Conservation (phyloP, 169 alveolate species). For the Plasmodium knowlesi region DNA sequence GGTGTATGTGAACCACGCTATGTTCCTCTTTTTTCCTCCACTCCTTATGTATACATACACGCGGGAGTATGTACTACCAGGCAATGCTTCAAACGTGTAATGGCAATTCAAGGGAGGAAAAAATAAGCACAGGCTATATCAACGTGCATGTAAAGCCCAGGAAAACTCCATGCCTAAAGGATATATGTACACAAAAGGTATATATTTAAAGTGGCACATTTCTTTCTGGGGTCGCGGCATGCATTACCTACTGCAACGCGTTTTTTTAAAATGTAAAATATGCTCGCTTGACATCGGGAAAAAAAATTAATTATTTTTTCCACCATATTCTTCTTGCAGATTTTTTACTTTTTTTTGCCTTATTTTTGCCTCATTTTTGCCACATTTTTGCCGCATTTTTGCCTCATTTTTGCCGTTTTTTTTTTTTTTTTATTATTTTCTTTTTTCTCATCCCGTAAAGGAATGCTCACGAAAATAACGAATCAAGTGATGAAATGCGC, state of each 20-base stretch:
- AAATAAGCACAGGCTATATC: neutral
- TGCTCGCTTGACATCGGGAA: neutral
- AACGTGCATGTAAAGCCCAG: neutral
- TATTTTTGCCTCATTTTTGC: neutral
- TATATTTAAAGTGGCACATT: neutral
- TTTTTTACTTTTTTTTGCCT: neutral
- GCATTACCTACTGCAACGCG: neutral
- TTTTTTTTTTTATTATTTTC: neutral
- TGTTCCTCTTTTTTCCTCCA: neutral
- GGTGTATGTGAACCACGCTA: neutral
- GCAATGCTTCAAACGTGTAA: neutral
- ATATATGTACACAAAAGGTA: neutral
- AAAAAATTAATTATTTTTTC: neutral
- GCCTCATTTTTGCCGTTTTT: neutral
- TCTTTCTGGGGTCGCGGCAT: neutral
- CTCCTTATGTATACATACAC: neutral
- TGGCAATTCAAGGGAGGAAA: neutral
- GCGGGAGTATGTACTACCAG: neutral
- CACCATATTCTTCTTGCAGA: neutral
- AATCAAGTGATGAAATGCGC: neutral
- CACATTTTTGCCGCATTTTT: neutral
- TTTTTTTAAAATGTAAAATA: neutral
- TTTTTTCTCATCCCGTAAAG: neutral
- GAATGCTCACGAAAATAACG: neutral
- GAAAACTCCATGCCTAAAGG: neutral